Conservation (phyloP, 805 yeast species). For the Cyberlindnera nakhonratchasimensis region DNA sequence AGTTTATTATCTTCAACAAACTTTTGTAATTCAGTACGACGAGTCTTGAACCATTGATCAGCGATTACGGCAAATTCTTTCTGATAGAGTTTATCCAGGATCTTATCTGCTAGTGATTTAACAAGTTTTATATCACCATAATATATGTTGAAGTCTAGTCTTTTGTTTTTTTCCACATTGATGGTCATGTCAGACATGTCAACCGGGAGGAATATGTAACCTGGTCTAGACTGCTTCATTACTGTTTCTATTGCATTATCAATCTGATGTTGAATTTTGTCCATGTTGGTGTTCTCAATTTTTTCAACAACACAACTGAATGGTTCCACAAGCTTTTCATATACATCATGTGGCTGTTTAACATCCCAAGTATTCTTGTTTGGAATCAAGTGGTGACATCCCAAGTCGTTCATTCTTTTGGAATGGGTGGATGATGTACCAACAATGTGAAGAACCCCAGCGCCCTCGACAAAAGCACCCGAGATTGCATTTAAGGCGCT, state of each 20-base stretch:
- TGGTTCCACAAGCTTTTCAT: slow-evolving; percentile 52
- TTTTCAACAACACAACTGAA: slow-evolving; percentile 53
- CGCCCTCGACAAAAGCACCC: slow-evolving; percentile 80
- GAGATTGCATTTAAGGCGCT: slow-evolving; percentile 81
- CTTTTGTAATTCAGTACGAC: slow-evolving; percentile 39
- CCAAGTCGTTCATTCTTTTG: slow-evolving; percentile 25
- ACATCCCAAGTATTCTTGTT: slow-evolving; percentile 39
- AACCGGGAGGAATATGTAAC: slow-evolving; percentile 64
- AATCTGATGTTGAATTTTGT: slow-evolving; percentile 51
- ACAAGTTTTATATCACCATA: slow-evolving; percentile 27
- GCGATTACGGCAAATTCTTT: slow-evolving; percentile 64
- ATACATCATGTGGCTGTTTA: slow-evolving; percentile 54
- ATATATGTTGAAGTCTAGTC: slow-evolving; percentile 26
- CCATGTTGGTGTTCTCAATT: slow-evolving; percentile 42
- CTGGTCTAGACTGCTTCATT: slow-evolving; percentile 57
- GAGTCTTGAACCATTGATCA: slow-evolving; percentile 66
- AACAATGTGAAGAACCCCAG: slow-evolving; percentile 80
- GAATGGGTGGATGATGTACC: slow-evolving; percentile 62
- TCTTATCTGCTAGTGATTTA: slow-evolving; percentile 36
- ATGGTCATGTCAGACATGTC: slow-evolving; percentile 45
- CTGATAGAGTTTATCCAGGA: slow-evolving; percentile 47
- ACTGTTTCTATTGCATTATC: slow-evolving; percentile 54
- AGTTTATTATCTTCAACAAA: slow-evolving; percentile 39
- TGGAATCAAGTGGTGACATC: slow-evolving; percentile 53
- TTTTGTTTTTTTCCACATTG: slow-evolving; percentile 30